Evolutionary conservation across 805 yeast species (phyloP).

Genomic region (Cyberlindnera meyerae): DNA sequence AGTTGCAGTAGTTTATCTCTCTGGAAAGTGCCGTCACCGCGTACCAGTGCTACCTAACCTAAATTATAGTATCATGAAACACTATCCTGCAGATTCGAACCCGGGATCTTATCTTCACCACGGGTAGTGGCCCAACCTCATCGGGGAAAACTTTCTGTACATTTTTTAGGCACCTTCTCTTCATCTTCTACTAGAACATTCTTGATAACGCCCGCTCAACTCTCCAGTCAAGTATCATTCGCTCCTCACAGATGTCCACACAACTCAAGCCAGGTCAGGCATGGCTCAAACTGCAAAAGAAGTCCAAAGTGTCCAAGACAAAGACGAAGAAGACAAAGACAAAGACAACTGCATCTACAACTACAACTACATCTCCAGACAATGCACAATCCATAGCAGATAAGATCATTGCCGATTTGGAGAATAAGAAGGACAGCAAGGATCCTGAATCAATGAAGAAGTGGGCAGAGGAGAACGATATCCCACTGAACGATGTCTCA

Average conservation of each 20-base stretch:
- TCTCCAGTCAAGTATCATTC: no score
- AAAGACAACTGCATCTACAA: not conserved
- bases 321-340: constrained; percentile 6
- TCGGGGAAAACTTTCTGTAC: constrained; percentile 5
- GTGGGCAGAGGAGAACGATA: constrained; percentile 28
- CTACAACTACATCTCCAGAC: not conserved
- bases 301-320: constrained; percentile 6
- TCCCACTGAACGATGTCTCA: constrained; percentile 21
- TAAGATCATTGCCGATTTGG: constrained; percentile 14
- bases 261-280: constrained; percentile 14
- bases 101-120: no score
- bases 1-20: no score
- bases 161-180: not conserved
- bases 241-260: constrained; percentile 9
- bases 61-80: no score
- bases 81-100: no score
- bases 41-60: no score
- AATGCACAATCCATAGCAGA: constrained; percentile 13
- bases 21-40: no score
- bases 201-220: not conserved
- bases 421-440: constrained; percentile 8
- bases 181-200: not conserved
- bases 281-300: constrained; percentile 21
- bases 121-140: constrained; percentile 7
- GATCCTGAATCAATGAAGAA: constrained; percentile 6